Conservation (phyloP, 2,329 filamentous ascomycete species). For the Mariannaea elegans region DNA sequence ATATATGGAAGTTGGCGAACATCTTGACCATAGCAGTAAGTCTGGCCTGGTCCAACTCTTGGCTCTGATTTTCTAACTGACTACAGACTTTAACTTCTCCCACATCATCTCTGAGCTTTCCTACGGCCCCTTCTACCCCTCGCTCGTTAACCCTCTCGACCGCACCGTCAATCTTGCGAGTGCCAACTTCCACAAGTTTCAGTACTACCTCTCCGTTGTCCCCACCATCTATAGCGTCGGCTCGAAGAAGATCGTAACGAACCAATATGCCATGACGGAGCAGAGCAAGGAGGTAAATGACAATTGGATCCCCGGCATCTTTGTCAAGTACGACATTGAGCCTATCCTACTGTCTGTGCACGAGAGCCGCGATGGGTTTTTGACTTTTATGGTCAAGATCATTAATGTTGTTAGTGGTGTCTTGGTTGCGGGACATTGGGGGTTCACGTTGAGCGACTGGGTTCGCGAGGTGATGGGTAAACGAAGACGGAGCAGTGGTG, state of each 20-base stretch:
- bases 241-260: constrained; percentile 79
- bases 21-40: constrained; percentile 84
- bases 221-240: constrained; percentile 88
- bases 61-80: constrained; percentile 29
- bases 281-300: constrained; percentile 79
- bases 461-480: constrained; percentile 62
- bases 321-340: constrained; percentile 99
- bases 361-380: constrained; percentile 79
- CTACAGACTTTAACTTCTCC: constrained; percentile 91
- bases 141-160: constrained; percentile 92
- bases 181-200: constrained; percentile 90
- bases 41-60: constrained; percentile 22
- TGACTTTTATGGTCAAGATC: constrained; percentile 80
- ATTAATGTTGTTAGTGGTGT: constrained; percentile 93
- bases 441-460: constrained; percentile 87
- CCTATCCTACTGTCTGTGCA: constrained; percentile 88
- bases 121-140: constrained; percentile 96
- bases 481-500: constrained; percentile 54
- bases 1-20: constrained; percentile 80
- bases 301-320: constrained; percentile 82
- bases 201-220: constrained; percentile 96
- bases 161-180: constrained; percentile 82
- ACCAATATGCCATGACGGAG: constrained; percentile 97
- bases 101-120: constrained; percentile 96
- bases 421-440: constrained; percentile 92